Percentiles rank a stretch among this genome's conserved stretches.
phyloP scores from a whole-genome alignment of 2,329 filamentous ascomycete genomes.

The Verticillium longisporum region DNA sequence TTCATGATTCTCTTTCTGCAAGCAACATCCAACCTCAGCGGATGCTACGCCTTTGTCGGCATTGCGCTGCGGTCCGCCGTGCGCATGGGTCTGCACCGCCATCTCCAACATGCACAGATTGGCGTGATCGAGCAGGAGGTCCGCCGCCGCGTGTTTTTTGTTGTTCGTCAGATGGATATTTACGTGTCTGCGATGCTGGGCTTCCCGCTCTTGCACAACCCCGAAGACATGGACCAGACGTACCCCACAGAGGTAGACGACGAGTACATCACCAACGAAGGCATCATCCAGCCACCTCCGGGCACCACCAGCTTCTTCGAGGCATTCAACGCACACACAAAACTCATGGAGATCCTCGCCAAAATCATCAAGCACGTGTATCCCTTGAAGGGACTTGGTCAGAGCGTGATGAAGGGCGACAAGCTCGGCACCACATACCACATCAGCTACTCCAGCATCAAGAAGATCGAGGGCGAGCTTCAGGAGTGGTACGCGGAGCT shows the following conservation, averaged over 20 bases:
- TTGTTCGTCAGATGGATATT: slow-evolving; percentile 63
- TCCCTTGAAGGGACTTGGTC: slow-evolving; percentile 50
- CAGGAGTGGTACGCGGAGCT: slow-evolving; percentile 59
- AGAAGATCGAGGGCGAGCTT: slow-evolving; percentile 57
- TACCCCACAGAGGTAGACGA: slow-evolving; percentile 60
- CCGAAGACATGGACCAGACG: slow-evolving; percentile 61
- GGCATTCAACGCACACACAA: slow-evolving; percentile 60
- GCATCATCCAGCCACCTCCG: slow-evolving; percentile 46
- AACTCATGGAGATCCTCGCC: slow-evolving; percentile 55
- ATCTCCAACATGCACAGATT: slow-evolving; percentile 57
- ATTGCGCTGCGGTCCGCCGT: slow-evolving; percentile 71
- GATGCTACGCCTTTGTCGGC: slow-evolving; percentile 74
- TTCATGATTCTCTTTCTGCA: slow-evolving; percentile 80
- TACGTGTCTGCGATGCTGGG: slow-evolving; percentile 63
- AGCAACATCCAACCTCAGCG: slow-evolving; percentile 69
- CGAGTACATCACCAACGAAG: slow-evolving; percentile 55
- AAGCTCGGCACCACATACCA: slow-evolving; percentile 46
- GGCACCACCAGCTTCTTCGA: slow-evolving; percentile 54
- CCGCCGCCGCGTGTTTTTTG: slow-evolving; percentile 60
- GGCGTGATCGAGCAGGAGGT: slow-evolving; percentile 58
- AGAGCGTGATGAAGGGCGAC: slow-evolving; percentile 34
- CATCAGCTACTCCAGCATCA: slow-evolving; percentile 57
- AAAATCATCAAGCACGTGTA: slow-evolving; percentile 62
- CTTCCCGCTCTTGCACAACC: slow-evolving; percentile 55
- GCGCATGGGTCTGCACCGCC: slow-evolving; percentile 70